Percentiles rank a stretch among this genome's conserved stretches.
These are phyloP conservation scores for Ascochyta rabiei DNA, from an alignment of 2,329 filamentous ascomycete genomes.

Conservation along the genomic window DNA sequence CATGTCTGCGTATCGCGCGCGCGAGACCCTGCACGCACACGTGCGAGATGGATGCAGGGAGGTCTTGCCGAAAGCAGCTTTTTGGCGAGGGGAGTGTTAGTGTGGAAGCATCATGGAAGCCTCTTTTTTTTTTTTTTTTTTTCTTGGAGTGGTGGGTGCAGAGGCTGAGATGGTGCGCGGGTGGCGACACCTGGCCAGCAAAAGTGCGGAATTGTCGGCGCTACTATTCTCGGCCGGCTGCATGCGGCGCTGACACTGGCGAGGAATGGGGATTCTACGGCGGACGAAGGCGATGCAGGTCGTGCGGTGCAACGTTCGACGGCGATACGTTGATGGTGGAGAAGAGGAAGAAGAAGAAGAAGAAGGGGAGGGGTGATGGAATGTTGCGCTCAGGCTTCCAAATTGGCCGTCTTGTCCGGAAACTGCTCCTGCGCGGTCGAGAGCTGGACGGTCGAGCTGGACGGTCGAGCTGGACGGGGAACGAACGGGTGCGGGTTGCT, in stretches of 20 bases:
- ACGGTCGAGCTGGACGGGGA: not conserved
- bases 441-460: not conserved
- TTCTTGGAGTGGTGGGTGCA: not conserved
- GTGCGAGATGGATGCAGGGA: not conserved
- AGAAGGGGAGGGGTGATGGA: too few species aligned
- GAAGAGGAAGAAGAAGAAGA: too few species aligned
- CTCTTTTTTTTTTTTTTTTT: too few species aligned
- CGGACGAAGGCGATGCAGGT: not conserved
- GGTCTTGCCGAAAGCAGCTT: not conserved
- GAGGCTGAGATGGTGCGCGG: not conserved
- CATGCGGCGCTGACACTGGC: not conserved
- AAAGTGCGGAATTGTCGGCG: not conserved
- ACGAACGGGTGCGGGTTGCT: not conserved
- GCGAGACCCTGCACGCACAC: too few species aligned
- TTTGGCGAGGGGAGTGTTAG: not conserved
- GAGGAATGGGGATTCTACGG: conserved; percentile 1
- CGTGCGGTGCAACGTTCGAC: too few species aligned
- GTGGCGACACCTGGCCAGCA: too few species aligned
- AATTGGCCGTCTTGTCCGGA: not conserved
- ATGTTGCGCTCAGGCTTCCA: too few species aligned
- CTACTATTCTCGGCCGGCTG: conserved; percentile 12
- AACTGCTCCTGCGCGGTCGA: not conserved
- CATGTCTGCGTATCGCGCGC: too few species aligned
- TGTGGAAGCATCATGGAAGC: not conserved
- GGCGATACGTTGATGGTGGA: too few species aligned